Percentiles rank a stretch among this genome's conserved stretches.
Evolutionary conservation across 805 yeast species (phyloP).

Genomic region (Candida ulmi): DNA sequence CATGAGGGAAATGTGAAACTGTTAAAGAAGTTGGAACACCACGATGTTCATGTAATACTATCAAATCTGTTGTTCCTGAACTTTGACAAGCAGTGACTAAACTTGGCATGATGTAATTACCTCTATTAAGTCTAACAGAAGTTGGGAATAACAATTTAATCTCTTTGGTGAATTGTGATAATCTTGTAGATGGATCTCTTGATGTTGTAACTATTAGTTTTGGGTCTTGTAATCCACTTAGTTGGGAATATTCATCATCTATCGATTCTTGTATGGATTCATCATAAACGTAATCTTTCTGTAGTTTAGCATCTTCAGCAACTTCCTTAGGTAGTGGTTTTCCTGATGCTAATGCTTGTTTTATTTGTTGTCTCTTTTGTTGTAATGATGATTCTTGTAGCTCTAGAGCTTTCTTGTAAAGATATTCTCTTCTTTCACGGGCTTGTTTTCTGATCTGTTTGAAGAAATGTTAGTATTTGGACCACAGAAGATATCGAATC

Average conservation of each 20-base stretch:
- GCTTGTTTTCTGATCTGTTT: slow-evolving; percentile 70
- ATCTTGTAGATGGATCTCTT: slow-evolving; percentile 79
- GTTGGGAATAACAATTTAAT: slow-evolving; percentile 86
- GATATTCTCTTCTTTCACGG: slow-evolving; percentile 90
- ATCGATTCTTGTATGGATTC: slow-evolving; percentile 62
- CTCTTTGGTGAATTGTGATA: slow-evolving; percentile 91
- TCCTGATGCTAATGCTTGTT: slow-evolving; percentile 87
- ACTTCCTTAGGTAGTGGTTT: slow-evolving; percentile 85
- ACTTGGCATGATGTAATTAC: slow-evolving; percentile 82
- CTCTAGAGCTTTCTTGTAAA: slow-evolving; percentile 83
- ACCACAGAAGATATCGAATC: background rate
- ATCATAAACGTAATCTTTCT: slow-evolving; percentile 80
- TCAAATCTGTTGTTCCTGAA: slow-evolving; percentile 77
- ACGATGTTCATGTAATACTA: slow-evolving; percentile 90
- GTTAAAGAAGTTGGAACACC: slow-evolving; percentile 97
- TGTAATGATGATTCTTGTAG: slow-evolving; percentile 83
- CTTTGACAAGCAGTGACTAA: slow-evolving; percentile 78
- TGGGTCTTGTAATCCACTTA: slow-evolving; percentile 88
- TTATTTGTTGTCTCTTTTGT: slow-evolving; percentile 80
- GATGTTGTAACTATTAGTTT: slow-evolving; percentile 89
- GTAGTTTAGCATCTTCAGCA: slow-evolving; percentile 79
- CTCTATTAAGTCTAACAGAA: slow-evolving; percentile 84
- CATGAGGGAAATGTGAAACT: slow-evolving; percentile 93
- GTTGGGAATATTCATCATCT: slow-evolving; percentile 88
- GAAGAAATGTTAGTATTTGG: background rate